A percentile compares a stretch with the other conserved stretches of the same genome.
Conservation (phyloP, 208 protist genomes). For the Trypanosoma avium region DNA sequence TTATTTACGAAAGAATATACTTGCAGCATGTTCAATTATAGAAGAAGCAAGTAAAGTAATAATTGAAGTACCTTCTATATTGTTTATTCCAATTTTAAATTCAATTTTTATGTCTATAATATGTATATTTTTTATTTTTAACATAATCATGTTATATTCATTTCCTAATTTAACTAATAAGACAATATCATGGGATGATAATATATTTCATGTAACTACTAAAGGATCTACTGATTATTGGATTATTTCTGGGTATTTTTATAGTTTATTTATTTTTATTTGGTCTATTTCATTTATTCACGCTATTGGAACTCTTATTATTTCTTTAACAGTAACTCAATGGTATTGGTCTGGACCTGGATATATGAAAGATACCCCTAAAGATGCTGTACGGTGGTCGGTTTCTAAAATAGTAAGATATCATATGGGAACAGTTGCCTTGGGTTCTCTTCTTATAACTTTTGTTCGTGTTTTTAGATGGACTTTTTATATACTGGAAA, state of each 20-base stretch:
- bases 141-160: constrained; percentile 20
- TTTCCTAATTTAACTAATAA: not conserved
- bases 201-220: not conserved
- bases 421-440: constrained; percentile 75
- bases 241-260: constrained; percentile 29
- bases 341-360: constrained; percentile 67
- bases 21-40: constrained; percentile 55
- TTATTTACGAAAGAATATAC: constrained; percentile 44
- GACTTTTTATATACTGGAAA: constrained; percentile 40
- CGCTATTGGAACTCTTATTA: constrained; percentile 35
- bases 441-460: constrained; percentile 88
- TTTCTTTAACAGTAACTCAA: constrained; percentile 52
- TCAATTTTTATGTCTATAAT: constrained; percentile 31
- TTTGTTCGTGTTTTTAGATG: constrained; percentile 57
- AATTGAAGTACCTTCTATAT: constrained; percentile 36
- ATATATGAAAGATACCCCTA: constrained; percentile 31
- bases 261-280: constrained; percentile 15
- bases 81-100: constrained; percentile 51
- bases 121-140: constrained; percentile 38
- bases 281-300: constrained; percentile 56
- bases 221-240: not conserved
- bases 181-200: not conserved
- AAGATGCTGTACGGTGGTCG: constrained; percentile 11
- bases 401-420: constrained; percentile 45
- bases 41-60: constrained; percentile 51